Evolutionary conservation across 2,329 filamentous ascomycete genomes (phyloP), one percentile per base, ranked within the genome.

Genomic region (Parascedosporium putredinis): DNA sequence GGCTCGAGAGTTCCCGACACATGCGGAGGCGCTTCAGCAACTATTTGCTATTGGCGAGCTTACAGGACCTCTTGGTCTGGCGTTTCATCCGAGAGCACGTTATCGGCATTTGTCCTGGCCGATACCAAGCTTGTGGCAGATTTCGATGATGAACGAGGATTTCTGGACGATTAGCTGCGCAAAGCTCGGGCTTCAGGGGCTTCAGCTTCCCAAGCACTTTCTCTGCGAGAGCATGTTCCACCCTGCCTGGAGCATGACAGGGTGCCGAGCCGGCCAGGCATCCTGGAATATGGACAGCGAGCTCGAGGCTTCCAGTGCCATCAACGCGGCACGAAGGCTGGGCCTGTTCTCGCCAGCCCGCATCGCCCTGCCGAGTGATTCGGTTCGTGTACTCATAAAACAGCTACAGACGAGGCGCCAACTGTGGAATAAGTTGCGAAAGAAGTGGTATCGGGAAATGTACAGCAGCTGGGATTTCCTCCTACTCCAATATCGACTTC

Each of bases 391-490:
- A 18, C 27, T 46, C 8, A 16, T 45, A 9, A 42, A 36, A n/a
- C 22, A 42, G 8, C 16, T 55, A 10, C 22, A 45, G 4, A n/a
- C n/a, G 1, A 20, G 51, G 18, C 23, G 45, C 23, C 22, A 24
- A 18, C 27, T 36, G 2, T 51, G 47, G 22, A 12, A 14, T 10
- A 24, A 3, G 23, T 22, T 43, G 9, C 47, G 54, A 3, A 50
- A 51, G 9, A 51, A 51, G 52, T 49, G 46, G 46, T 49, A 49
- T 23, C 12, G 6, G 3, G 33, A 29, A 4, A 40, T 49, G 29
- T 20, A 42, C 20, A 12, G 29, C 33, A 6, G 18, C 33, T 49
- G 46, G 46, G 8, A 42, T 3, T n/a, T 29, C 36, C 2, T 34
- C 46, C 6, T 38, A 49, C 16, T 36, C 46, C 8, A 42, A 49